Evolutionary conservation across 768 basidiomycete species (phyloP).

Genomic region (Polyporus arcularius): DNA sequence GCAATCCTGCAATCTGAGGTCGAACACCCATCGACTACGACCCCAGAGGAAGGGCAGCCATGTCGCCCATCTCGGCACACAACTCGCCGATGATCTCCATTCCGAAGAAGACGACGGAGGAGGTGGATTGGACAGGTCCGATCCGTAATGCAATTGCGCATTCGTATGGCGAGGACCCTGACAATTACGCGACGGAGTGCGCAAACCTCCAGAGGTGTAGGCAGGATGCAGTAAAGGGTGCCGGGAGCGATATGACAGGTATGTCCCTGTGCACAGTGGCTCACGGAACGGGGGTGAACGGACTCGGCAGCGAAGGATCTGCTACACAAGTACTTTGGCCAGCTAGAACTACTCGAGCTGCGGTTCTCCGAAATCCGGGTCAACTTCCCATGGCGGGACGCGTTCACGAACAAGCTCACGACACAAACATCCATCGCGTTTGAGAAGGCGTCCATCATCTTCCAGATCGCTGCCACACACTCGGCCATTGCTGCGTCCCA

Average conservation of each 20-base stretch:
- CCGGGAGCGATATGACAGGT: conserved; percentile 96
- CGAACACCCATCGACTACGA: too few species aligned
- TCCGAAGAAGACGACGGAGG: conserved; percentile 92
- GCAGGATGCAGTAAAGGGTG: conserved; percentile 95
- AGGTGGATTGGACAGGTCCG: conserved; percentile 94
- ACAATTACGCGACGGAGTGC: conserved; percentile 84
- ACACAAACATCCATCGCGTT: conserved; percentile 96
- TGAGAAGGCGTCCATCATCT: conserved; percentile 97
- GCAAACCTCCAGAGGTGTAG: conserved; percentile 84
- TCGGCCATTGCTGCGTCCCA: conserved; percentile 88
- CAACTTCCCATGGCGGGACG: conserved; percentile 96
- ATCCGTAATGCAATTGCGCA: conserved; percentile 85
- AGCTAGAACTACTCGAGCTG: conserved; percentile 94
- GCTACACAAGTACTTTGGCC: conserved; percentile 99
- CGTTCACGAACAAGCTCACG: conserved; percentile 91
- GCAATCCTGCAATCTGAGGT: too few species aligned
- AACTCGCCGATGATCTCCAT: conserved; percentile 91
- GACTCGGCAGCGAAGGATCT: conserved; percentile 75
- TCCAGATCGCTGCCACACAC: conserved; percentile 93
- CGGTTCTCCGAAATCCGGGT: conserved; percentile 96
- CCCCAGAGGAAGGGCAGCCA: neutral
- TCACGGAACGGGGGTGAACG: neutral
- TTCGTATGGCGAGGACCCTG: conserved; percentile 92
- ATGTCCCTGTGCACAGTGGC: conserved; percentile 24
- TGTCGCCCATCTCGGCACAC: conserved; percentile 55